Base-by-base conservation (phyloP, 768 basidiomycete genomes). In the Suillus subalutaceus region DNA sequence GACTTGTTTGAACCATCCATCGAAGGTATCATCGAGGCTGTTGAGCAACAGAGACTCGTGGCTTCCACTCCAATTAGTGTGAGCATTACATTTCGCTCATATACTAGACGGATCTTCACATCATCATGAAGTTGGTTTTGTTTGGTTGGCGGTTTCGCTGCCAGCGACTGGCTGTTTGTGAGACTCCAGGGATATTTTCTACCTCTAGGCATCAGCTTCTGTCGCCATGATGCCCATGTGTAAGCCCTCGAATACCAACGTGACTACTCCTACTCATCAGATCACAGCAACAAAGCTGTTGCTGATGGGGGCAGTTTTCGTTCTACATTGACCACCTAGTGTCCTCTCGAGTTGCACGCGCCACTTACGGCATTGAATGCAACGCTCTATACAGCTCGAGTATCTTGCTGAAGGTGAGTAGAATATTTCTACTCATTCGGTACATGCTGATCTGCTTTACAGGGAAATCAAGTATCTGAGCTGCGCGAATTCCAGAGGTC, bases 61-160 rank as follows among this genome's bases (percentile, higher is more conserved):
- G 70, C 73, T 1, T 41, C 26, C 20, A 63, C 70, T 30, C 58
- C 64, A 3, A 74, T 83, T 52, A 66, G 69, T 41, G 81, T 76
- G 70, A 64, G 73, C 69, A 56, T 64, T 23, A 30, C n/a, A 3
- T 40, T 35, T 38, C 40, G 18, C 6, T 3, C 37, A 30, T 37
- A 40, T 23, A 30, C 44, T 8, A 44, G 7, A 18, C 6, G 4
- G 1, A 18, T n/a, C 2, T 15, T 63, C 4, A 15, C 18, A 62
- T 9, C 5, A 32, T 6, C 0, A 4, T 15, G 12, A 35, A 78
- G 78, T 64, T 77, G 18, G 77, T 81, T n/a, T n/a, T 80, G 85
- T 52, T 78, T 88, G 2, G 84, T 86, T 1, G 85, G 85, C 2
- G 83, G 84, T 1, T 86, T 84, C 66, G 80, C 82, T 0, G 81